Conservation (phyloP, 192 early-diverging fungal genomes). For the Umbelopsis sp. region DNA sequence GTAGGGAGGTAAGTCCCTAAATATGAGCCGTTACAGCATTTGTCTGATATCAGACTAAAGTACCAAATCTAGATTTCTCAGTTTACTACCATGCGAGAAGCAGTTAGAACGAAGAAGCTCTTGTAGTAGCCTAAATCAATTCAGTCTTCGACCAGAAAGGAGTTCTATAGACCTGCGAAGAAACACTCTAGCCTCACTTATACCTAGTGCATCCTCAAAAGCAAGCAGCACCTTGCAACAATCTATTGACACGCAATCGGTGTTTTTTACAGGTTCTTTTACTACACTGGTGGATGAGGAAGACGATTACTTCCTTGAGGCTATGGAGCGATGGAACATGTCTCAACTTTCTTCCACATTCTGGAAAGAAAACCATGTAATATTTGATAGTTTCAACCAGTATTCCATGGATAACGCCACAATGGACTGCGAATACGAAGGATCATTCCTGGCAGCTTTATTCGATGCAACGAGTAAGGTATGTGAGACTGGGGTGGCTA, state of each 20-base stretch:
- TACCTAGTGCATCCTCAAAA: not conserved
- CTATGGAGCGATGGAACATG: conserved; percentile 33
- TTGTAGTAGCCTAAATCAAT: conserved; percentile 22
- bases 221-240: not conserved
- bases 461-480: conserved; percentile 40
- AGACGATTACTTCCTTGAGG: conserved; percentile 41
- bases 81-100: conserved; percentile 40
- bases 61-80: conserved; percentile 25
- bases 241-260: not conserved
- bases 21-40: not conserved
- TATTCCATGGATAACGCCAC: not conserved
- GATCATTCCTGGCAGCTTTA: conserved; percentile 52
- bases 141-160: not conserved
- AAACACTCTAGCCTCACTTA: not conserved
- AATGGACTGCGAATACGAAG: conserved; percentile 41
- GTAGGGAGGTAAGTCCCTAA: conserved; percentile 37
- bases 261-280: not conserved
- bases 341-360: conserved; percentile 32
- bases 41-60: not conserved
- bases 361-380: conserved; percentile 28
- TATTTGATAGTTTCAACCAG: not conserved
- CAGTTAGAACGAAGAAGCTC: conserved; percentile 33
- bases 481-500: conserved; percentile 53
- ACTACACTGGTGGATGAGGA: conserved; percentile 30
- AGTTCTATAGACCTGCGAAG: conserved; percentile 13